Evolutionary conservation across 805 yeast species (phyloP), one percentile per base, ranked within the genome.

Genomic region (Candida methanosorbosa): DNA sequence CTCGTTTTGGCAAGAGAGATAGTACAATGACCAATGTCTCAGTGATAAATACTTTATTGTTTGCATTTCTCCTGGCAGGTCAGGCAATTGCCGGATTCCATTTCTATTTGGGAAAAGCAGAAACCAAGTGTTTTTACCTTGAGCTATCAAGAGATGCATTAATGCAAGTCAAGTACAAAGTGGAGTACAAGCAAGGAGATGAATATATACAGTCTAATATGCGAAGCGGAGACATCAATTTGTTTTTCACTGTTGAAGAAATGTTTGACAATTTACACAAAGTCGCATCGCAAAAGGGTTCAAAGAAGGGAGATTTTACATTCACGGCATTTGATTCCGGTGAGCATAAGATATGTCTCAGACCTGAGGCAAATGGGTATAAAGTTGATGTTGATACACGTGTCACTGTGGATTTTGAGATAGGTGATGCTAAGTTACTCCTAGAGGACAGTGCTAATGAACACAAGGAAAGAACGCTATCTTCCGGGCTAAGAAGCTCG

Each of bases 291-390:
- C 94, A 85, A 56, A 74, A 67, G 49, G 74, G 78, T 19, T 44
- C 68, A 3, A 62, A 83, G 11, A 58, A 56, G 27, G 83, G 86
- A 13, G 79, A 78, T 41, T 82, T 85, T 57, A 70, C 87, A 21
- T 87, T 84, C 64, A 80, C 88, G 11, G 82, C 96, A 1, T 61
- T 76, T 30, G 95, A 82, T 35, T 64, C 80, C 9, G 96, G 96
- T 26, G 94, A 83, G 54, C 96, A 87, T 65, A 69, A 70, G 48
- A 69, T 88, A 48, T 87, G 97, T 61, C 63, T 87, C 46, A 61
- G 59, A 17, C 75, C 77, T 19, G 43, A 45, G 31, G 33, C 45
- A 14, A 40, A 37, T 9, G 56, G 57, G 6, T 52, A 52, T 41
- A 46, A 57, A 15, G 66, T 73, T 39, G 72, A 72, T 49, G 64